Base-by-base conservation (phyloP, 2,329 filamentous ascomycete species). In the Trichophyton rubrum region DNA sequence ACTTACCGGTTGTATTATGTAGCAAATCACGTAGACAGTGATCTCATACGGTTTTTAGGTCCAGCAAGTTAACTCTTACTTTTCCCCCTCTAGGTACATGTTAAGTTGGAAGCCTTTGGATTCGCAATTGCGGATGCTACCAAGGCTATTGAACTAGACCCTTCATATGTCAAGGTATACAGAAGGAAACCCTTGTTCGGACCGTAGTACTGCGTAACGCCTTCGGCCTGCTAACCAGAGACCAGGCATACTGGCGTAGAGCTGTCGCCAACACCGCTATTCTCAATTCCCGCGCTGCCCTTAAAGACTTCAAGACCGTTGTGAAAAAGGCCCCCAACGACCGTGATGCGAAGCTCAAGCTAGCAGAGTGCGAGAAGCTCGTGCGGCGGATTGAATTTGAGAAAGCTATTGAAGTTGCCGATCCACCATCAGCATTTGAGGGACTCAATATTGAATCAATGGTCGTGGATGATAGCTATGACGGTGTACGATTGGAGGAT, bases 61-160 rank as follows among this genome's bases (percentile, higher is more conserved):
- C 17, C 8, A 17, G 20, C 24, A 51, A 22, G 45, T 27, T 51
- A 51, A 51, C 45, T 51, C 20, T 27, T 47, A 11, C 17, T 40
- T 15, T 27, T 33, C 27, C 61, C 58, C 58, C 51, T 62, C 27
- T 69, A 96, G 90, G 89, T 89, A 65, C 82, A 99, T 73, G 92
- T 99, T 74, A 97, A 96, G 78, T 86, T 92, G 43, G 93, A 99
- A 75, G 85, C 92, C 20, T 97, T 91, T 72, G 93, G 93, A 43
- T 95, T 92, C 77, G 91, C 93, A 24, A 87, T 97, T 68, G 81
- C 85, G 59, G 93, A 99, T 76, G 90, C 92, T 35, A 89, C 88
- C 59, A 95, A 89, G 74, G 93, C 93, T 15, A 85, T 97, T 70
- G 90, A 95, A 72, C 79, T 97, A 62, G 89, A 97, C 70, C 84